Evolutionary conservation across 768 basidiomycete species (phyloP).

Genomic region (Lentinula detonsa): DNA sequence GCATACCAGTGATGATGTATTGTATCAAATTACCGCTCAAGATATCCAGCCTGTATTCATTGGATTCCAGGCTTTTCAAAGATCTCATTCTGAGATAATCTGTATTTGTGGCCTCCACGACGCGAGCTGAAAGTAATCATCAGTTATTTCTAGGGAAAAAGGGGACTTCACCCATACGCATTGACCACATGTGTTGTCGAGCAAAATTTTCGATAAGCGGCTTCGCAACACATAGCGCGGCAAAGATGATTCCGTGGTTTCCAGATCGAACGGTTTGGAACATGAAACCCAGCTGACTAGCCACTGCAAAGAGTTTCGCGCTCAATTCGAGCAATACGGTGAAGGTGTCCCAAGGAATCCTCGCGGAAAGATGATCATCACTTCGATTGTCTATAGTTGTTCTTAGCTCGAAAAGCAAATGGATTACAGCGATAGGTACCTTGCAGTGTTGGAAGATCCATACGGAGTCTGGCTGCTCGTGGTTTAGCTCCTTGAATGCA

Average conservation of each 20-base stretch:
- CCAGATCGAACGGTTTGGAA: conserved; percentile 1
- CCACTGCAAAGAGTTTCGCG: neutral
- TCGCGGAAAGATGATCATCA: neutral
- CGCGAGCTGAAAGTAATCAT: neutral
- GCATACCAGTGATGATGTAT: conserved; percentile 4
- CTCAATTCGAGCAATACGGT: neutral
- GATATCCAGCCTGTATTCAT: conserved; percentile 1
- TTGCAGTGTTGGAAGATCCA: neutral
- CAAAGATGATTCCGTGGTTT: conserved; percentile 3
- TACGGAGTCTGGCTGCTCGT: neutral
- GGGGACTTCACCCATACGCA: neutral
- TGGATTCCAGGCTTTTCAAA: neutral
- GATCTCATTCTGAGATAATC: conserved; percentile 4
- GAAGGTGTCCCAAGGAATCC: neutral
- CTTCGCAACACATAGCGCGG: neutral
- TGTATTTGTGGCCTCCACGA: neutral
- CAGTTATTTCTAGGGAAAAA: neutral
- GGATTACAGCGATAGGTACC: neutral
- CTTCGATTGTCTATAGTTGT: neutral
- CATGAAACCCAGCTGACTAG: conserved; percentile 2
- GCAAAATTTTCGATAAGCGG: neutral
- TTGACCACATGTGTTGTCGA: neutral
- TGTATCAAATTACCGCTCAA: conserved; percentile 1
- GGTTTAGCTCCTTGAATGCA: neutral
- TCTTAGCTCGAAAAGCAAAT: neutral